These are phyloP conservation scores for Physcia stellaris DNA, from an alignment of 495 filamentous ascomycete genomes.

Conservation along the genomic window DNA sequence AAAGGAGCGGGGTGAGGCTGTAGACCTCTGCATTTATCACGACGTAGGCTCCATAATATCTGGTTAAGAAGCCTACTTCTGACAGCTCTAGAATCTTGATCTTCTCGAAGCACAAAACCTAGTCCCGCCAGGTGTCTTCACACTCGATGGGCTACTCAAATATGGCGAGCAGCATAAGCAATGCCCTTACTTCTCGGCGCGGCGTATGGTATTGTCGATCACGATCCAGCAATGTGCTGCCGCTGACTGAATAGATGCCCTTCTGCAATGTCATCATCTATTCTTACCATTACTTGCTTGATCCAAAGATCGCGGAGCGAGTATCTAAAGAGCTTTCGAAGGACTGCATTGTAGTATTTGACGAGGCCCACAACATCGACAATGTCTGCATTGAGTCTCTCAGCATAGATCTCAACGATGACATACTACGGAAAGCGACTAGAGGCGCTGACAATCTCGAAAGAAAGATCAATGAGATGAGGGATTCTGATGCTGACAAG, in stretches of 20 bases:
- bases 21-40: slow-evolving; percentile 89
- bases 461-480: slow-evolving; percentile 82
- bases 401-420: slow-evolving; percentile 91
- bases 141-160: slow-evolving; percentile 70
- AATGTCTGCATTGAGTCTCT: slow-evolving; percentile 98
- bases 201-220: slow-evolving; percentile 67
- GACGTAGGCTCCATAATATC: slow-evolving; percentile 43
- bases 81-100: slow-evolving; percentile 60
- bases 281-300: slow-evolving; percentile 95
- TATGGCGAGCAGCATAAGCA: slow-evolving; percentile 94
- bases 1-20: slow-evolving; percentile 85
- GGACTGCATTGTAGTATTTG: slow-evolving; percentile 97
- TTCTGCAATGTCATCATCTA: slow-evolving; percentile 99
- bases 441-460: slow-evolving; percentile 84
- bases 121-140: slow-evolving; percentile 88
- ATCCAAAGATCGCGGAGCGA: slow-evolving; percentile 95
- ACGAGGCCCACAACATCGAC: slow-evolving; percentile 98
- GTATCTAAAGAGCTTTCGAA: slow-evolving; percentile 95
- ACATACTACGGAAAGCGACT: slow-evolving; percentile 77
- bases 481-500: slow-evolving; percentile 78
- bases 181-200: slow-evolving; percentile 91
- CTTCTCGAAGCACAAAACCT: slow-evolving; percentile 88
- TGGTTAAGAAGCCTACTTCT: slow-evolving; percentile 9
- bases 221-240: slow-evolving; percentile 8
- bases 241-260: slow-evolving; percentile 53